Conservation (phyloP, 176 grass and related monocot species). For the Oryza meridionalis region DNA sequence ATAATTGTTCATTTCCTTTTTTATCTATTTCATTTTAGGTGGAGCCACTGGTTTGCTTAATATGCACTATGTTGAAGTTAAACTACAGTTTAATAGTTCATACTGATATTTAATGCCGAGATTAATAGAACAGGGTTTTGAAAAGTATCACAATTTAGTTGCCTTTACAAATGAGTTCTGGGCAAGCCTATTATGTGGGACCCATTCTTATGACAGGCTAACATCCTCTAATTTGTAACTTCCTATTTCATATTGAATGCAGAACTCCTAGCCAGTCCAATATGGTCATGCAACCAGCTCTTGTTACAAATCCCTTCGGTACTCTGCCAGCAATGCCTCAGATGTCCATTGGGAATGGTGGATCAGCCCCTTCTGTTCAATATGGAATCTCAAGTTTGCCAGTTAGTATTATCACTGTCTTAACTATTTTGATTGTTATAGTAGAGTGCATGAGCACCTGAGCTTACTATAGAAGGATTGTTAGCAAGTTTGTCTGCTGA, state of each 20-base stretch:
- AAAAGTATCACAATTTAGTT: not conserved
- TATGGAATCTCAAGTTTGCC: conserved; percentile 99
- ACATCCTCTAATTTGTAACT: conserved; percentile 15
- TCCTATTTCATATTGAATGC: conserved; percentile 42
- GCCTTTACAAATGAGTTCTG: not conserved
- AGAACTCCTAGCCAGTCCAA: conserved; percentile 59
- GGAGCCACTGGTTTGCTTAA: not conserved
- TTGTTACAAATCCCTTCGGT: conserved; percentile 87
- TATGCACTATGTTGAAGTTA: conserved; percentile 8
- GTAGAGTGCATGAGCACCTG: not conserved
- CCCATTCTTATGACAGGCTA: not conserved
- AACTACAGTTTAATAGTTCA: conserved; percentile 16
- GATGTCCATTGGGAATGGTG: conserved; percentile 86
- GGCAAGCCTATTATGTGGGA: not conserved
- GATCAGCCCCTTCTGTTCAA: conserved; percentile 83
- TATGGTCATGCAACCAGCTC: conserved; percentile 75
- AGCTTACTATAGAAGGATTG: not conserved
- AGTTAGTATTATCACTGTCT: conserved; percentile 44
- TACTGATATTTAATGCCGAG: conserved; percentile 2
- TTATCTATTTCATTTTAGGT: conserved; percentile 9
- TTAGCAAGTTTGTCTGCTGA: not conserved
- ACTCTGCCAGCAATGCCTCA: conserved; percentile 92
- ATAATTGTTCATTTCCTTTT: conserved; percentile 28
- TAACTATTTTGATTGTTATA: conserved; percentile 28
- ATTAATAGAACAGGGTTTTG: conserved; percentile 17